These are phyloP conservation scores for Colletotrichum cuscutae DNA, from an alignment of 2,329 filamentous ascomycete species.

Conservation along the genomic window DNA sequence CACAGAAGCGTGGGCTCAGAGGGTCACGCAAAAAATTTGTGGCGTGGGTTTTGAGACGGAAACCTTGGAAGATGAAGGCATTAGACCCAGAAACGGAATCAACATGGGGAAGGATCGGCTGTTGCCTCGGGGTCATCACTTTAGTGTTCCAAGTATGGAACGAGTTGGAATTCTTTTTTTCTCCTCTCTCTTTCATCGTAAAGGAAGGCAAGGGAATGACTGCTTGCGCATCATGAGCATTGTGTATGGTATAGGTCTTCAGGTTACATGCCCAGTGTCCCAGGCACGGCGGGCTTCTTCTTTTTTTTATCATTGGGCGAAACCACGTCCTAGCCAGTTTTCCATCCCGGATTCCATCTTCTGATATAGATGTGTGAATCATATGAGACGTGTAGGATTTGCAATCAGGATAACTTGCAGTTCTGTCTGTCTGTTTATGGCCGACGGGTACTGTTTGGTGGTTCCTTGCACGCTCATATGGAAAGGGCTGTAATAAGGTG, in stretches of 20 bases:
- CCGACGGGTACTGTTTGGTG: neutral
- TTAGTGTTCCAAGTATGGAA: neutral
- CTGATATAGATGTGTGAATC: neutral
- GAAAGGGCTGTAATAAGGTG: too few species aligned
- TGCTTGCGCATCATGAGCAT: constrained; percentile 32
- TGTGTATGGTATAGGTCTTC: constrained; percentile 28
- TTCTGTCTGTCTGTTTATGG: neutral
- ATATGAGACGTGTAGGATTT: neutral
- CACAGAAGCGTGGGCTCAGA: neutral
- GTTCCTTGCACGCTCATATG: too few species aligned
- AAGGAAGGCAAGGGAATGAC: constrained; percentile 11
- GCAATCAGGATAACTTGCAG: too few species aligned
- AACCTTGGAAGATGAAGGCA: neutral
- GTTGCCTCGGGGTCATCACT: neutral
- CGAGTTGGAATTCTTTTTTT: neutral
- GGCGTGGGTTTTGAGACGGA: neutral
- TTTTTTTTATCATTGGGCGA: neutral
- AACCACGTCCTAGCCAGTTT: neutral
- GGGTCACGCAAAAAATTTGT: neutral
- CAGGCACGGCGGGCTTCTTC: constrained; percentile 20
- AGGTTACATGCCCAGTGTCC: constrained; percentile 23
- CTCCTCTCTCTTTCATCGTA: neutral
- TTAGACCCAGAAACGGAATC: neutral
- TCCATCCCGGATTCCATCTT: neutral
- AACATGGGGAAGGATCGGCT: neutral